Conservation (phyloP, 257 asterid genomes). For the Solanum chilense region DNA sequence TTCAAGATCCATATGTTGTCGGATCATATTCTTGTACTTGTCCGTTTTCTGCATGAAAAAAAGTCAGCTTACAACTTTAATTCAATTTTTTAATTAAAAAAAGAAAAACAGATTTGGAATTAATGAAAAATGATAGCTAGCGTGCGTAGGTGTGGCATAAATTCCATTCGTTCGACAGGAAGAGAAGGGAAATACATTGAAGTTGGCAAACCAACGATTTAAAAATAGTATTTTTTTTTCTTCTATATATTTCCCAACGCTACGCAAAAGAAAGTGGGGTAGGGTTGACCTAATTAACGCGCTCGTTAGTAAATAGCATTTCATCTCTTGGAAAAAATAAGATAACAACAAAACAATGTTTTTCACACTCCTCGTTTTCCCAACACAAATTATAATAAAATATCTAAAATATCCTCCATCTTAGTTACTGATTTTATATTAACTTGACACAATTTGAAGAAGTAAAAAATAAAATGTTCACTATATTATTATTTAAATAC, state of each 20-base stretch:
- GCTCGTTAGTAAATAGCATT: background rate
- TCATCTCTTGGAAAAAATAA: background rate
- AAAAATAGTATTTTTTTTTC: background rate
- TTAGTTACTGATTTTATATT: no score
- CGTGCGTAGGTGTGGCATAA: background rate
- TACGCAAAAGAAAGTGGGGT: background rate
- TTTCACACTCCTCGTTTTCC: background rate
- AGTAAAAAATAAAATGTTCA: background rate
- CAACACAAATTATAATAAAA: background rate
- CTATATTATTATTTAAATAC: background rate
- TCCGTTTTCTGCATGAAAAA: background rate
- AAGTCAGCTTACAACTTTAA: background rate
- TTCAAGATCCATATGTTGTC: conserved; percentile 32
- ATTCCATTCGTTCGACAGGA: background rate
- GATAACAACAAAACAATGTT: background rate
- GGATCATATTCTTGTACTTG: conserved; percentile 16
- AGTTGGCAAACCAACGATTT: background rate
- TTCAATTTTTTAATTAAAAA: background rate
- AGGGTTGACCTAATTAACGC: background rate
- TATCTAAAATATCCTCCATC: background rate
- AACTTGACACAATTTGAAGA: background rate
- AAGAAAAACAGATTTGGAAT: background rate
- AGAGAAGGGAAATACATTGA: background rate
- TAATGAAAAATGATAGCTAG: background rate
- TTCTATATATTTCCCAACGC: background rate